phyloP scores from a whole-genome alignment of 2,329 filamentous ascomycete genomes.

The Ambrosiella xylebori region DNA sequence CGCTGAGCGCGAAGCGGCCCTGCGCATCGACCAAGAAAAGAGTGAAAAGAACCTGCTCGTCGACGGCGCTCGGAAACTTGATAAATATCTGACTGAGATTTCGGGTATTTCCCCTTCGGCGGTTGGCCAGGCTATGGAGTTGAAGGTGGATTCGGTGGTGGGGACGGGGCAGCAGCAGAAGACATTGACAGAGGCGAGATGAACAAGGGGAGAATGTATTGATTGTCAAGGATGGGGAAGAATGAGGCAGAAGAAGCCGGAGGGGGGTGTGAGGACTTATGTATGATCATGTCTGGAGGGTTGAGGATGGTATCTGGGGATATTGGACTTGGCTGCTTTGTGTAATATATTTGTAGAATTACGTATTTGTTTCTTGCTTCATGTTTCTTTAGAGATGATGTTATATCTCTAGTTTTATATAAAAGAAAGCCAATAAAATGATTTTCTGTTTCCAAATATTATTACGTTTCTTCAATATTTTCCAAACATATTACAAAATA shows the following conservation, averaged over 20 bases:
- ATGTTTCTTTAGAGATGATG: neutral
- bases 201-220: neutral
- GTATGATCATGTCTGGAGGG: neutral
- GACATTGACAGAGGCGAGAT: neutral
- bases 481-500: neutral
- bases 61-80: slow-evolving; percentile 35
- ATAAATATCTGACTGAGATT: slow-evolving; percentile 15
- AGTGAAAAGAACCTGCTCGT: slow-evolving; percentile 38
- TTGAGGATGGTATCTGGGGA: neutral
- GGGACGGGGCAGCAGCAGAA: neutral
- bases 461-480: neutral
- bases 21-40: slow-evolving; percentile 36
- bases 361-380: neutral
- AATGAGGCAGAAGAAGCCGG: neutral
- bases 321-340: neutral
- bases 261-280: neutral
- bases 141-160: slow-evolving; percentile 8
- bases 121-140: neutral
- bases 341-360: slow-evolving; percentile 7
- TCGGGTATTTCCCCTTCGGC: slow-evolving; percentile 11
- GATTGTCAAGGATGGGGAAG: neutral
- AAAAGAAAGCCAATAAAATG: neutral
- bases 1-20: slow-evolving; percentile 34
- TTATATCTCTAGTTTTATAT: neutral
- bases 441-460: neutral